phyloP scores from a whole-genome alignment of 768 basidiomycete genomes.

The Crepidotus variabilis region DNA sequence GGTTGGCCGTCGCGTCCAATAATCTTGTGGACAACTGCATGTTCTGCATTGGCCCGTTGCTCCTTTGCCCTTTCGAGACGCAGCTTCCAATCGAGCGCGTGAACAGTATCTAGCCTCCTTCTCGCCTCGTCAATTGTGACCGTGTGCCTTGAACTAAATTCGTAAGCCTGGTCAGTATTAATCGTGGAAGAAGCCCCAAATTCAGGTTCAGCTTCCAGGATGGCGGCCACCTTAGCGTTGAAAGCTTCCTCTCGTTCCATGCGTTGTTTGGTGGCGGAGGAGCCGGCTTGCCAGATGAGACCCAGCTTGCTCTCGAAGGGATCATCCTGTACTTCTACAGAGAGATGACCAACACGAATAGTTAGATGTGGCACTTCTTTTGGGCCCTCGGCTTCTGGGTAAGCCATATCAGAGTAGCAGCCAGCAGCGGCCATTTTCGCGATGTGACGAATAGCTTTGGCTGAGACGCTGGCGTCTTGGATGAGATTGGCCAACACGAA shows the following conservation, averaged over 20 bases:
- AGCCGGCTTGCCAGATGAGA: conserved; percentile 69
- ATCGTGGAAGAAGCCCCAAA: conserved; percentile 13
- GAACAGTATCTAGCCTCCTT: conserved; percentile 59
- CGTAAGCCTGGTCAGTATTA: conserved; percentile 46
- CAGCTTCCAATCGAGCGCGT: conserved; percentile 70
- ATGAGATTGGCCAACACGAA: conserved; percentile 76
- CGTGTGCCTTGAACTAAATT: conserved; percentile 60
- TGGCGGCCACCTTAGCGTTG: conserved; percentile 68
- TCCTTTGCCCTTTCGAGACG: conserved; percentile 45
- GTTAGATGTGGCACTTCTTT: conserved; percentile 66
- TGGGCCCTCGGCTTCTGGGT: conserved; percentile 67
- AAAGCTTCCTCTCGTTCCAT: conserved; percentile 80
- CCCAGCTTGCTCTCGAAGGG: conserved; percentile 76
- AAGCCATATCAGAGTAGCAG: conserved; percentile 48
- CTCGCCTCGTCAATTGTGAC: conserved; percentile 73
- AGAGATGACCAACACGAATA: conserved; percentile 56
- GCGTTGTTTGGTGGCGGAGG: conserved; percentile 66
- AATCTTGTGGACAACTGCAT: conserved; percentile 40
- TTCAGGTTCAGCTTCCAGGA: conserved; percentile 41
- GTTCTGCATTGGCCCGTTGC: conserved; percentile 48
- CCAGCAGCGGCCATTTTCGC: conserved; percentile 48
- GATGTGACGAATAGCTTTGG: conserved; percentile 77
- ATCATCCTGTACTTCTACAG: conserved; percentile 80
- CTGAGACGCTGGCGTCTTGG: conserved; percentile 59
- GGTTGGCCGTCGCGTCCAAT: too few species aligned